Evolutionary conservation across 768 basidiomycete species (phyloP).

Genomic region (Rhizopogon salebrosus): DNA sequence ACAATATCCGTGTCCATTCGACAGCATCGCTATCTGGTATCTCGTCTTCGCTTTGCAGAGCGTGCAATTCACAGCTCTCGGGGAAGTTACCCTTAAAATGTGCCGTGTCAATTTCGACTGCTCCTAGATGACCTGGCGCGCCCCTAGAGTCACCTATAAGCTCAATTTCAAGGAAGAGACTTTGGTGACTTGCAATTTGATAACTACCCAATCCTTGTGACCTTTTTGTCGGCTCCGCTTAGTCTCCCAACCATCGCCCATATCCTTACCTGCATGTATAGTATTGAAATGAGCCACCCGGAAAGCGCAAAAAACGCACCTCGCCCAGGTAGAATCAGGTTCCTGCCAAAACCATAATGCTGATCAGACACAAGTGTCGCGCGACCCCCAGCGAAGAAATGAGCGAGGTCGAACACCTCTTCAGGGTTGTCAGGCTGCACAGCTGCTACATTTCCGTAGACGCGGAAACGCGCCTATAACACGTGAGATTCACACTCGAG

Average conservation of each 20-base stretch:
- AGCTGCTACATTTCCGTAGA: conserved; percentile 76
- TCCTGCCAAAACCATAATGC: conserved; percentile 90
- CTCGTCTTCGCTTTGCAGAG: conserved; percentile 30
- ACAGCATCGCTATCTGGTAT: conserved; percentile 33
- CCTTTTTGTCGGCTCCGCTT: conserved; percentile 75
- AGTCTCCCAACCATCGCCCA: conserved; percentile 99
- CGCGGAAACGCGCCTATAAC: conserved; percentile 81
- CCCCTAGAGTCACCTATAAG: conserved; percentile 43
- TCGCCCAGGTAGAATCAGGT: conserved; percentile 87
- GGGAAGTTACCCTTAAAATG: conserved; percentile 98
- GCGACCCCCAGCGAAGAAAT: conserved; percentile 84
- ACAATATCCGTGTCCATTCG: conserved; percentile 71
- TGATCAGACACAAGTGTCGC: conserved; percentile 88
- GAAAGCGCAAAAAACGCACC: conserved; percentile 33
- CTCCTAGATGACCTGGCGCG: conserved; percentile 63
- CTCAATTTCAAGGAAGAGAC: neutral
- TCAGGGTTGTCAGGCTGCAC: conserved; percentile 47
- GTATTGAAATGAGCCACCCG: neutral
- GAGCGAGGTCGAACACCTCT: conserved; percentile 75
- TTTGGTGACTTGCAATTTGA: conserved; percentile 65
- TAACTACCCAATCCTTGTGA: conserved; percentile 89
- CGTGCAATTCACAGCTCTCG: conserved; percentile 79
- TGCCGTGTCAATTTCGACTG: conserved; percentile 86
- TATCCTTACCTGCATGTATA: conserved; percentile 58
- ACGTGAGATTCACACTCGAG: neutral